Evolutionary conservation across 345 rosid genomes (phyloP), one percentile per base, ranked within the genome.

Genomic region (Eucalyptus coolabah): DNA sequence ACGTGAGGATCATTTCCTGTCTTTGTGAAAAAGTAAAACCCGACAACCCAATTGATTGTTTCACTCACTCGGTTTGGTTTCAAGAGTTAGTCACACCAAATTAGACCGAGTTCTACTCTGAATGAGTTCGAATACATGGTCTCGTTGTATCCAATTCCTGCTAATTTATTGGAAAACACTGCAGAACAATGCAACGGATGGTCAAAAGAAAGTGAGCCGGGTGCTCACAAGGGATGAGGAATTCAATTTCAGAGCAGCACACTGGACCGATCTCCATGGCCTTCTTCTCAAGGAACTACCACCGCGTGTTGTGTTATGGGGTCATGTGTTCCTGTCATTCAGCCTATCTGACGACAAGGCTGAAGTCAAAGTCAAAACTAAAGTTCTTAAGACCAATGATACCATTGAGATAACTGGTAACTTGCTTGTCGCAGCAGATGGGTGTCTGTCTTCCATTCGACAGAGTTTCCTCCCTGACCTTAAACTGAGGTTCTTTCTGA

Each of bases 381-480:
- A 89, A 91, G 92, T 92, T 44, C 91, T 94, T 44, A 92, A 87
- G 86, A 95, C 94, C 24, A 88, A 92, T 50, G 92, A 93, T 63
- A 90, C 90, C 50, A 56, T 95, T 59, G 96, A 97, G 83, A 90
- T 95, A 11, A 63, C 87, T 47, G 98, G 95, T 88, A 90, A 96
- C 89, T 93, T 95, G 90, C 98, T 96, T 1, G 93, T 97, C 91
- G 97, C 97, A 30, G 99, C 98, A 4, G 98, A 97, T 90, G 97
- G 98, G 21, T 95, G 95, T 86, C 93, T 93, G 30, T 96, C 99
- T 90, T 92, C 91, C 40, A 94, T 97, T 89, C 96, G 99, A 49
- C 90, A 86, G 88, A 89, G 89, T 67, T 96, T 94, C 92, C 91
- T 93, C 50, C 97, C 98, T 51, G 92, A 94, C 87, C 53, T 94